Evolutionary conservation across 352 stramenopile species (phyloP).

Genomic region (Phytopythium sindhum): DNA sequence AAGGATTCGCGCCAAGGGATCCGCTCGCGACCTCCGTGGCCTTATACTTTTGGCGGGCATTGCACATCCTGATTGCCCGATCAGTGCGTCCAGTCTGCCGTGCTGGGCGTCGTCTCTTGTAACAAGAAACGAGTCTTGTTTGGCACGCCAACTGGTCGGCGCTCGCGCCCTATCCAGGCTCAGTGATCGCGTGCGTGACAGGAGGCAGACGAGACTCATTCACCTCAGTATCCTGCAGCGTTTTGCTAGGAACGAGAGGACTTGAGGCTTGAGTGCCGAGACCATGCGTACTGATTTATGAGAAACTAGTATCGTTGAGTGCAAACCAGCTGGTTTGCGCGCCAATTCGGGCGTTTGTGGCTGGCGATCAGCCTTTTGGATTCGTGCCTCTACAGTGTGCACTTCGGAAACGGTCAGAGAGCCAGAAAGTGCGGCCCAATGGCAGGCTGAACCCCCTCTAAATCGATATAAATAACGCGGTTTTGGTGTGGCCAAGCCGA

Average conservation of each 20-base stretch:
- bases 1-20: neutral
- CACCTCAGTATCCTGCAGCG: neutral
- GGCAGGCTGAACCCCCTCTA: neutral
- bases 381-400: neutral
- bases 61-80: neutral
- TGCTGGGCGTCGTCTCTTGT: neutral
- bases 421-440: neutral
- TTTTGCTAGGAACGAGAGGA: too few species aligned
- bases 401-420: slow-evolving; percentile 5
- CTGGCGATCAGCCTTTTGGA: neutral
- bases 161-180: neutral
- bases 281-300: neutral
- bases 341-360: neutral
- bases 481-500: too few species aligned
- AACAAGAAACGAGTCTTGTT: too few species aligned
- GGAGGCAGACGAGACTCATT: neutral
- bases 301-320: neutral
- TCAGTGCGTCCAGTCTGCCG: neutral
- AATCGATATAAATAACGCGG: neutral
- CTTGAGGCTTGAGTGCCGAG: neutral
- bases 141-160: neutral
- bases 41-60: neutral
- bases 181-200: neutral
- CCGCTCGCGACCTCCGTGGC: neutral
- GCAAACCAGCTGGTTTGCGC: slow-evolving; percentile 2